Percentiles rank a stretch among this genome's conserved stretches.
Evolutionary conservation across 2,329 filamentous ascomycete species (phyloP).

Genomic region (Thielaviopsis euricoi): DNA sequence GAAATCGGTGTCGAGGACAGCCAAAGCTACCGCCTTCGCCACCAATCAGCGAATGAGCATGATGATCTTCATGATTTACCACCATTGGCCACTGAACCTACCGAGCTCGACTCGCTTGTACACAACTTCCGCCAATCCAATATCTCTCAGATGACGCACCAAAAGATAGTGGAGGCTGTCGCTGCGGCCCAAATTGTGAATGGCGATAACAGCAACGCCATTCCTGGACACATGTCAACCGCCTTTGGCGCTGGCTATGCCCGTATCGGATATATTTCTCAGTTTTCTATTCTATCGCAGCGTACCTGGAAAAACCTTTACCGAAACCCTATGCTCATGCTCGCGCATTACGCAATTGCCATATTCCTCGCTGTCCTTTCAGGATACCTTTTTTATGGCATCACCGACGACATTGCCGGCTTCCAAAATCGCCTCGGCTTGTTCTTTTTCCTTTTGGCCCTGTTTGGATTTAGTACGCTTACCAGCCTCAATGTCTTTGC

Average conservation of each 20-base stretch:
- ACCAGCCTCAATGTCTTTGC: slow-evolving; percentile 91
- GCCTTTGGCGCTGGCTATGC: slow-evolving; percentile 64
- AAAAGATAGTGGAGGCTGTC: slow-evolving; percentile 63
- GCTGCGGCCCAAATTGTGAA: slow-evolving; percentile 50
- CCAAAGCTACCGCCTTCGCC: slow-evolving; percentile 32
- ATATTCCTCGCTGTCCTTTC: slow-evolving; percentile 88
- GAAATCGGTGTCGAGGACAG: slow-evolving; percentile 35
- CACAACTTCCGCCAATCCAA: slow-evolving; percentile 61
- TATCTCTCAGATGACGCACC: slow-evolving; percentile 54
- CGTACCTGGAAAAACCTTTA: slow-evolving; percentile 96
- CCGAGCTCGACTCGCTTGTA: slow-evolving; percentile 70
- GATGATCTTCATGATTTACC: slow-evolving; percentile 55
- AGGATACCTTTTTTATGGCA: slow-evolving; percentile 87
- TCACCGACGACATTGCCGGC: slow-evolving; percentile 89
- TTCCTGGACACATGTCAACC: slow-evolving; percentile 28
- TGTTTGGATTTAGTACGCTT: slow-evolving; percentile 93
- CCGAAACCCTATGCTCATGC: slow-evolving; percentile 93
- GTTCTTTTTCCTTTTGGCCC: slow-evolving; percentile 90
- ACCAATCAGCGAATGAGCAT: slow-evolving; percentile 14
- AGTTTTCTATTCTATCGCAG: slow-evolving; percentile 78
- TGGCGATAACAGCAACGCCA: slow-evolving; percentile 36
- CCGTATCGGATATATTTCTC: slow-evolving; percentile 60
- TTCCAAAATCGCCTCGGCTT: slow-evolving; percentile 95
- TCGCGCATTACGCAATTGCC: slow-evolving; percentile 94
- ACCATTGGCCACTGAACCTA: slow-evolving; percentile 43